A percentile compares a stretch with the other conserved stretches of the same genome.
Conservation (phyloP, 2,329 filamentous ascomycete species). For the Colletotrichum theobromicola region DNA sequence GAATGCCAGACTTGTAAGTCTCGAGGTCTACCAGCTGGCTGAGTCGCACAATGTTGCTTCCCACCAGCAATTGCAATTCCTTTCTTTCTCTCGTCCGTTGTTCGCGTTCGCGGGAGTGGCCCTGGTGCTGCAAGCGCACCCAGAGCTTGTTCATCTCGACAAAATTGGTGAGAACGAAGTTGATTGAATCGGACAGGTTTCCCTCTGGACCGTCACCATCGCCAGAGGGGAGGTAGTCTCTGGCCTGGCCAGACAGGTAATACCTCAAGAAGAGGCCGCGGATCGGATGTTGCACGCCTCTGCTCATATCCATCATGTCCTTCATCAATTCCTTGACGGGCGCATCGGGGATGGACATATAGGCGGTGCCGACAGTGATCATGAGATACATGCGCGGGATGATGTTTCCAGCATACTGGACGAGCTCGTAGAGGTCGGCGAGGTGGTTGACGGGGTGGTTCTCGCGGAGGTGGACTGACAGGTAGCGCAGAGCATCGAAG, state of each 20-base stretch:
- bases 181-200: slow-evolving; percentile 96
- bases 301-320: slow-evolving; percentile 99
- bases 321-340: slow-evolving; percentile 99
- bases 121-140: slow-evolving; percentile 97
- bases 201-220: slow-evolving; percentile 91
- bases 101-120: slow-evolving; percentile 92
- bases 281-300: slow-evolving; percentile 95
- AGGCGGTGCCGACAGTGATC: slow-evolving; percentile 98
- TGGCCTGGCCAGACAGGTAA: slow-evolving; percentile 92
- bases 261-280: slow-evolving; percentile 95
- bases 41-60: slow-evolving; percentile 92
- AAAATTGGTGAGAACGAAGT: slow-evolving; percentile 97
- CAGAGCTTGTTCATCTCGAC: slow-evolving; percentile 99
- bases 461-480: slow-evolving; percentile 95
- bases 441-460: slow-evolving; percentile 98
- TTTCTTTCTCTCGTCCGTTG: slow-evolving; percentile 92
- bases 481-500: slow-evolving; percentile 95
- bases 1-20: slow-evolving; percentile 88
- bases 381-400: slow-evolving; percentile 96
- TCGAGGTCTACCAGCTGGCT: slow-evolving; percentile 96
- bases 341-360: slow-evolving; percentile 98
- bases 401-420: slow-evolving; percentile 98
- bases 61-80: slow-evolving; percentile 93
- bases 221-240: slow-evolving; percentile 84
- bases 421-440: slow-evolving; percentile 95